phyloP scores from a whole-genome alignment of 2,329 filamentous ascomycete species.

The Colletotrichum trifolii region DNA sequence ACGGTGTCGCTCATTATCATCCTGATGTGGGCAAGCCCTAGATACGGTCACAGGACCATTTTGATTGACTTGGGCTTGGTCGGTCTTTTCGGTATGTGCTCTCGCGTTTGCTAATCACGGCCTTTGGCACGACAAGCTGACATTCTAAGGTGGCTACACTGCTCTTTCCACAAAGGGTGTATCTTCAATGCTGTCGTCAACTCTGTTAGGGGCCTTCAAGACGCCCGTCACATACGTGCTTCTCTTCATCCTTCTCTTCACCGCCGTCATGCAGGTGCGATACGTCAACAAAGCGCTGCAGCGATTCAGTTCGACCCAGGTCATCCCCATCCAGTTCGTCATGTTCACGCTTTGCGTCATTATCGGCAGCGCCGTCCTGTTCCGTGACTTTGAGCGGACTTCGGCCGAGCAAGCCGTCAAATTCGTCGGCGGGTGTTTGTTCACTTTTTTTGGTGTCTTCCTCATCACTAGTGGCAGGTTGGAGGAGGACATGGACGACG shows the following conservation, averaged over 20 bases:
- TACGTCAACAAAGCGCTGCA: conserved; percentile 92
- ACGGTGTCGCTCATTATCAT: conserved; percentile 78
- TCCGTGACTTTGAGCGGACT: conserved; percentile 92
- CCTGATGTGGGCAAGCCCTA: conserved; percentile 85
- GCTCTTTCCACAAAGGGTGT: conserved; percentile 96
- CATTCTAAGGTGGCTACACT: conserved; percentile 86
- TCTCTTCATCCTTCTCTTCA: conserved; percentile 80
- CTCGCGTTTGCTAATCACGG: not conserved
- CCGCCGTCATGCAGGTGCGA: conserved; percentile 95
- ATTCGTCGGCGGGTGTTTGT: conserved; percentile 87
- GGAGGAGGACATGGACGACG: conserved; percentile 67
- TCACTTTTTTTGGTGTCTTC: conserved; percentile 98
- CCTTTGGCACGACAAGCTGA: conserved; percentile 16
- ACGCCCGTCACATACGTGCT: conserved; percentile 93
- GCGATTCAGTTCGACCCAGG: conserved; percentile 95
- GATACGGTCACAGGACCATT: conserved; percentile 86
- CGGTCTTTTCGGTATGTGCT: conserved; percentile 82
- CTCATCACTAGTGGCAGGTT: conserved; percentile 88
- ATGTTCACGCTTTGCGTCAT: conserved; percentile 97
- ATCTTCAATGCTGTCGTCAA: conserved; percentile 92
- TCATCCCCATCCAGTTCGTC: conserved; percentile 98
- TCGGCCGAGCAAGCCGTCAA: conserved; percentile 79
- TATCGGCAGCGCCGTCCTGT: conserved; percentile 90
- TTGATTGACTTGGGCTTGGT: conserved; percentile 94
- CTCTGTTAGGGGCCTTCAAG: conserved; percentile 86